Evolutionary conservation across 2,329 filamentous ascomycete species (phyloP), one percentile per base, ranked within the genome.

Genomic region (Sporothrix brasiliensis): DNA sequence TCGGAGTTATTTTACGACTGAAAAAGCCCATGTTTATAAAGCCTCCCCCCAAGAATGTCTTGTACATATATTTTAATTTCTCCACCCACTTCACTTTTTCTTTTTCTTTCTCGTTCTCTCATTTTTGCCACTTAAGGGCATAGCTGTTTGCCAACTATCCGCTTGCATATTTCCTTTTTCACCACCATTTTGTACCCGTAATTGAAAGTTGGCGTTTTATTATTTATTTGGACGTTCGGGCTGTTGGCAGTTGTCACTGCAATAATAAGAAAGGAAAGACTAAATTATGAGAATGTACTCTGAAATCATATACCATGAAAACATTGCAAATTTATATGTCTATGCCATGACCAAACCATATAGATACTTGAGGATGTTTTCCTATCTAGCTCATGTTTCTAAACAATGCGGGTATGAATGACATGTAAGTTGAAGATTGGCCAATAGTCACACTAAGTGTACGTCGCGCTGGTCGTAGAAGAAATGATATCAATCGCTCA

Each of bases 141-240:
- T n/a, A 34, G 47, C 21, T n/a, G 10, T 34, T 52, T 27, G 63
- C 63, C 44, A 39, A 39, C 13, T 56, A 47, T 10, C 30, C 11
- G 27, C 53, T 66, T 54, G 54, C 41, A 67, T 56, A 67, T 47
- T 27, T 19, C 39, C n/a, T 24, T 67, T 34, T 50, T 50, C 27
- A 49, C 60, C 44, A 53, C 47, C 24, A 19, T 65, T 30, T 65
- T 63, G 58, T 63, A 63, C 24, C 21, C 61, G 47, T 53, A 52
- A 49, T 53, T 34, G 68, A 60, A 70, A 50, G 41, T 69, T 63
- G 68, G 68, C 60, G 68, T 65, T 63, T 70, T 69, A 2, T 70
- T 69, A 6, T 47, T 47, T 63, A 21, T 58, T 47, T 44, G 60
- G 68, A 58, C 63, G 27, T 24, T 66, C 16, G 47, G 47, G 47